phyloP scores from a whole-genome alignment of 2,329 filamentous ascomycete genomes.

The Zopfia rhizophila region DNA sequence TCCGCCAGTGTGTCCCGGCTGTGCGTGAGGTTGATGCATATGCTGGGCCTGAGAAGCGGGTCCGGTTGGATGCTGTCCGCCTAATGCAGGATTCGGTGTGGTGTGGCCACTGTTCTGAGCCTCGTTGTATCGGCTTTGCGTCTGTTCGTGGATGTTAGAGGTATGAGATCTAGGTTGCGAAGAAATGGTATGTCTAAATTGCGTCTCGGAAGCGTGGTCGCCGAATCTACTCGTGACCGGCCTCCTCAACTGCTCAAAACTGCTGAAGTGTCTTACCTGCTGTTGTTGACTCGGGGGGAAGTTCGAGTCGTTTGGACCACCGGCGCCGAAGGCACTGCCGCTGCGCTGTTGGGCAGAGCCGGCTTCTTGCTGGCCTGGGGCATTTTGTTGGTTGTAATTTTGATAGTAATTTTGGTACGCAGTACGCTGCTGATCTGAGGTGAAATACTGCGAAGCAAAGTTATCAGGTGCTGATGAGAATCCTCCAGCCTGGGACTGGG shows the following conservation, averaged over 20 bases:
- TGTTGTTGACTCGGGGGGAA: conserved; percentile 71
- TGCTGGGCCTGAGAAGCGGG: conserved; percentile 58
- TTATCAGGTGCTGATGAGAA: conserved; percentile 81
- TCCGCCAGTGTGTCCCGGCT: conserved; percentile 56
- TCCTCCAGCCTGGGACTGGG: conserved; percentile 69
- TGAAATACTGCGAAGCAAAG: conserved; percentile 84
- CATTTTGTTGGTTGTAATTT: conserved; percentile 61
- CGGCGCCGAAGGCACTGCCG: conserved; percentile 76
- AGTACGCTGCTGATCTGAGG: conserved; percentile 77
- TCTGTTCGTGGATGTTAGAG: conserved; percentile 36
- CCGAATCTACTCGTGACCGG: background rate
- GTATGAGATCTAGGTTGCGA: conserved; percentile 2
- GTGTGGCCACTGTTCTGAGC: conserved; percentile 88
- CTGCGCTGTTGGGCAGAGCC: conserved; percentile 77
- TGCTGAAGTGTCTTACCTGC: conserved; percentile 52
- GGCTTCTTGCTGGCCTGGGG: conserved; percentile 74
- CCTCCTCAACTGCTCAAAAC: background rate
- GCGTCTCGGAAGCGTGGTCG: background rate
- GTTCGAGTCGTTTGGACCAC: conserved; percentile 67
- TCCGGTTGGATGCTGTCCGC: conserved; percentile 62
- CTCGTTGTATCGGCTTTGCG: conserved; percentile 78
- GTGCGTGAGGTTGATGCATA: conserved; percentile 62
- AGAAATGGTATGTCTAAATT: conserved; percentile 9
- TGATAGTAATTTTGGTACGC: conserved; percentile 77
- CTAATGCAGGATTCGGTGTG: conserved; percentile 82